Evolutionary conservation across 2,329 filamentous ascomycete genomes (phyloP), one percentile per base, ranked within the genome.

Genomic region (Neurospora sp.): DNA sequence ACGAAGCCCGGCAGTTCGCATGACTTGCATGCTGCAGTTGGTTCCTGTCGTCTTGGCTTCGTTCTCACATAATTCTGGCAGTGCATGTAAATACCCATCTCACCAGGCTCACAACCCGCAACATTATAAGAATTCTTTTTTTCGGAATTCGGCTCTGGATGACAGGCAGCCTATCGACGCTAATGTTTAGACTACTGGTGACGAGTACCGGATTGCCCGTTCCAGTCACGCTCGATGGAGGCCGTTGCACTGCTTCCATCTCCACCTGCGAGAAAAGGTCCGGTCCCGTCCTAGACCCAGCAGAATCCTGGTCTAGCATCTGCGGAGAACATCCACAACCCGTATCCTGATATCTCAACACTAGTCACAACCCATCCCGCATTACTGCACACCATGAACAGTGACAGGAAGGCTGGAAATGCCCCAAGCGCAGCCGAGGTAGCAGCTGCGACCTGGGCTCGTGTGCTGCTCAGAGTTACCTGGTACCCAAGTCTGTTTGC

Each of bases 401-500:
- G 52, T 33, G 52, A 62, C 23, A 36, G 52, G 52, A 36, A 62
- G 52, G 23, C 28, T 62, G 52, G 23, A 62, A 62, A 62, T 62
- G 52, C 23, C 52, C 52, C 52, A 62, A 62, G 52, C 52, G 28
- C 28, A 62, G 28, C 52, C 52, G 23, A 62, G 23, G 52, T 62
- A 62, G 23, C 52, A 62, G 23, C 28, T 62, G 12, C 11, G 43
- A 28, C 28, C 28, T 28, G 28, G 1, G 43, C 10, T 19, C 19
- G 46, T 52, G 46, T 40, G 40, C 39, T 62, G 28, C 66, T 40
- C 19, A 69, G 62, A 23, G 15, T 17, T 28, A 28, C 40, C 36
- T 66, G 19, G 68, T 36, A 36, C 33, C 33, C 33, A 36, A 36
- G 33, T 73, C 67, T 71, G 70, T 69, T 72, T 71, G 69, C 67